Evolutionary conservation across 2,329 filamentous ascomycete genomes (phyloP).

Genomic region (Tetracladium maxilliforme): DNA sequence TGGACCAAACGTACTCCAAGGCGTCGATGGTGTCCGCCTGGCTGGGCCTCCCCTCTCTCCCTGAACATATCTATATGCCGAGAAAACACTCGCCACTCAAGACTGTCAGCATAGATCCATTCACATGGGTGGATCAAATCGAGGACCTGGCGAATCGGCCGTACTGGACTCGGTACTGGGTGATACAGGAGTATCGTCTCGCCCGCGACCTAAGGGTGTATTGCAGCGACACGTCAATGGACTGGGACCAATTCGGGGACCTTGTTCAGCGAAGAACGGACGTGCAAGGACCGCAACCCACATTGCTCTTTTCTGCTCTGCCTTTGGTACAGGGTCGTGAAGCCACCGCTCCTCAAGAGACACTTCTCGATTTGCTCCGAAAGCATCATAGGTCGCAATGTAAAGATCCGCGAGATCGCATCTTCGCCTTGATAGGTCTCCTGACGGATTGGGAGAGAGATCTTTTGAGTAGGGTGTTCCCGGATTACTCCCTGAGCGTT

Average conservation of each 20-base stretch:
- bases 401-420: conserved; percentile 7
- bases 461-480: conserved; percentile 22
- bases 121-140: conserved; percentile 5
- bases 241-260: conserved; percentile 3
- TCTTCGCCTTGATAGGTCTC: conserved; percentile 9
- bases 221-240: conserved; percentile 5
- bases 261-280: conserved; percentile 1
- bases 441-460: conserved; percentile 13
- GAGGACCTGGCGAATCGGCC: conserved; percentile 4
- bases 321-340: conserved; percentile 4
- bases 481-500: conserved; percentile 7
- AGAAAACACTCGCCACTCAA: neutral
- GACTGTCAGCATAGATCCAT: conserved; percentile 2
- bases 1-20: conserved; percentile 9
- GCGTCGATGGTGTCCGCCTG: conserved; percentile 8
- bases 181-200: conserved; percentile 11
- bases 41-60: conserved; percentile 5
- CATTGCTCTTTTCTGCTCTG: conserved; percentile 1
- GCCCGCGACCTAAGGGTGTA: conserved; percentile 7
- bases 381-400: conserved; percentile 5
- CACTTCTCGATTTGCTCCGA: conserved; percentile 7
- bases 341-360: conserved; percentile 1
- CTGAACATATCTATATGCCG: conserved; percentile 1
- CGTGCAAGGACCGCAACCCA: neutral
- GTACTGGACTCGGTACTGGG: conserved; percentile 11